These are phyloP conservation scores for Centrapalus pauciflorus DNA, from an alignment of 129 eudicot species.

Conservation along the genomic window DNA sequence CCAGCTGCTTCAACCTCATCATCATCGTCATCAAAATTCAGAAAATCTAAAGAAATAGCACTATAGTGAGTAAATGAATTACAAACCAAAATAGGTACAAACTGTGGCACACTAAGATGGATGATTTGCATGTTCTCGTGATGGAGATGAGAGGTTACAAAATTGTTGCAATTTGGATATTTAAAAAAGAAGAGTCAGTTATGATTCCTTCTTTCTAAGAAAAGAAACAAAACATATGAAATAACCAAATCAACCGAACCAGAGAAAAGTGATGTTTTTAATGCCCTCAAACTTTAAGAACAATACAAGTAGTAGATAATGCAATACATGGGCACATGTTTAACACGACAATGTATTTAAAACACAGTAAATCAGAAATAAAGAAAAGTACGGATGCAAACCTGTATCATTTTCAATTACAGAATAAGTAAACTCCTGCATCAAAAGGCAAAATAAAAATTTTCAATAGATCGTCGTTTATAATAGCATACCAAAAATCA, in stretches of 20 bases:
- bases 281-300: background rate
- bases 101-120: background rate
- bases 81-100: background rate
- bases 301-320: background rate
- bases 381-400: slow-evolving; percentile 20
- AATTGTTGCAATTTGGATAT: too few relatives aligned
- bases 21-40: slow-evolving; percentile 77
- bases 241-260: background rate
- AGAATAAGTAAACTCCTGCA: slow-evolving; percentile 55
- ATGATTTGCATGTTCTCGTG: background rate
- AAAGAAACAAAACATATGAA: background rate
- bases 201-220: background rate
- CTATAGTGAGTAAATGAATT: background rate
- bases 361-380: background rate
- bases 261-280: too few relatives aligned
- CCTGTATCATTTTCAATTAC: slow-evolving; percentile 78
- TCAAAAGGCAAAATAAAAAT: slow-evolving; percentile 7
- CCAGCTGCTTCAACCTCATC: slow-evolving; percentile 78
- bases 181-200: background rate
- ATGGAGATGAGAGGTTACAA: background rate
- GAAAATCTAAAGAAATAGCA: slow-evolving; percentile 53
- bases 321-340: background rate
- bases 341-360: background rate
- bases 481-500: too few relatives aligned
- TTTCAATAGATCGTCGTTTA: background rate